phyloP scores from a whole-genome alignment of 1,284 basidiomycete genomes.

The Rhodotorula sp. region DNA sequence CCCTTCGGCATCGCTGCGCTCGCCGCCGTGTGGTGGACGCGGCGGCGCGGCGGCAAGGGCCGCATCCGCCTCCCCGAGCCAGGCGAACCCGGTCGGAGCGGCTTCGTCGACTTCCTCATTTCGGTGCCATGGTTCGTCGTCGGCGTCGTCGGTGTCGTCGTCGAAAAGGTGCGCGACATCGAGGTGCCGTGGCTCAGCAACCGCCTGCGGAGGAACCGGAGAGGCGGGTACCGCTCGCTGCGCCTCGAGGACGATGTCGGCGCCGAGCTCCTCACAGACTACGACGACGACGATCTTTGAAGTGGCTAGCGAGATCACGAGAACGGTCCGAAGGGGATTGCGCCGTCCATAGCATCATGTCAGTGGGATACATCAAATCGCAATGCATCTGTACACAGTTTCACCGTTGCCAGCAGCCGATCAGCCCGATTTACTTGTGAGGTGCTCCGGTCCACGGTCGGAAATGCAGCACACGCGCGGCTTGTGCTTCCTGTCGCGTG shows the following conservation, averaged over 20 bases:
- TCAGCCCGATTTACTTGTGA: too few species aligned
- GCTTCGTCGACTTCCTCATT: conserved; percentile 28
- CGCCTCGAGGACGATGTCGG: conserved; percentile 28
- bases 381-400: too few species aligned
- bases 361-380: too few species aligned
- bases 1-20: conserved; percentile 73
- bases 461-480: too few species aligned
- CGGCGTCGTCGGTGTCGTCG: conserved; percentile 23
- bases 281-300: conserved; percentile 6
- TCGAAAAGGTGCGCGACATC: conserved; percentile 21
- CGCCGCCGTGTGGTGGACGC: conserved; percentile 75
- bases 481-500: too few species aligned
- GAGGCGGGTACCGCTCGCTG: conserved; percentile 23
- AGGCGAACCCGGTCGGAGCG: conserved; percentile 27
- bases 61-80: conserved; percentile 39
- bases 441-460: too few species aligned
- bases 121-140: conserved; percentile 37
- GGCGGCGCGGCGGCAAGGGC: conserved; percentile 51
- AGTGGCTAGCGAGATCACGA: too few species aligned
- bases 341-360: too few species aligned
- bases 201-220: conserved; percentile 13
- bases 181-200: conserved; percentile 31
- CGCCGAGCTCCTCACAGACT: conserved; percentile 27
- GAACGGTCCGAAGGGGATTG: too few species aligned
- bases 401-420: too few species aligned